These are phyloP conservation scores for Vanderwaltozyma polyspora DNA, from an alignment of 805 yeast species.

Conservation along the genomic window DNA sequence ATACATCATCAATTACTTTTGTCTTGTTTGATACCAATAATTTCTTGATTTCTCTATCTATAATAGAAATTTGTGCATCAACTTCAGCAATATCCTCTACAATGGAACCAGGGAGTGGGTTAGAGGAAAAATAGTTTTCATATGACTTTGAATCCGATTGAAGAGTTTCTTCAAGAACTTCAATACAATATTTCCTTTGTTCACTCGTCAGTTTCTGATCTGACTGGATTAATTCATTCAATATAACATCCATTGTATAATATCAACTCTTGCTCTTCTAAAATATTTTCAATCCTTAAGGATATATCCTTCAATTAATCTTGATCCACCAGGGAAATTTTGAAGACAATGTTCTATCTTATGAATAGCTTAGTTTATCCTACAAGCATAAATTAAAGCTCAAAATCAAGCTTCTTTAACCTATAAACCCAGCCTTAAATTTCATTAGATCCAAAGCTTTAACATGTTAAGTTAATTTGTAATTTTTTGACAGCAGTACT, in stretches of 20 bases:
- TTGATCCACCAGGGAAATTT: too few species aligned
- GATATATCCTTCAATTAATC: too few species aligned
- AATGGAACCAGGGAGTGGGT: conserved; percentile 25
- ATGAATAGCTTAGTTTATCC: too few species aligned
- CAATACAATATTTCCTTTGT: conserved; percentile 25
- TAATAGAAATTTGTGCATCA: conserved; percentile 41
- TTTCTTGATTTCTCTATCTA: conserved; percentile 36
- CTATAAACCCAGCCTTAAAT: too few species aligned
- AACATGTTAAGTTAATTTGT: too few species aligned
- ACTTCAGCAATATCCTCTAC: conserved; percentile 68
- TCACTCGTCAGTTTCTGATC: conserved; percentile 16
- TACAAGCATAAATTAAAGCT: too few species aligned
- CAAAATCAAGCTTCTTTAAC: too few species aligned
- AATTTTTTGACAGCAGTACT: too few species aligned
- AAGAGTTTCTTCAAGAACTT: conserved; percentile 31
- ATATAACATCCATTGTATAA: conserved; percentile 21
- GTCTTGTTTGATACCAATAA: conserved; percentile 28
- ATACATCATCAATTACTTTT: conserved; percentile 35
- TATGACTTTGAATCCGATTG: conserved; percentile 39
- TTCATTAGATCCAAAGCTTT: too few species aligned
- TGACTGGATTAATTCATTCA: conserved; percentile 28
- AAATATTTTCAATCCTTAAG: too few species aligned
- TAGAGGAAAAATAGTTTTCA: conserved; percentile 32
- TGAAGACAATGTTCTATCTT: too few species aligned
- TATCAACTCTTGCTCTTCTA: too few species aligned